These are phyloP conservation scores for Salix brachista DNA, from an alignment of 345 rosid genomes.

Conservation along the genomic window DNA sequence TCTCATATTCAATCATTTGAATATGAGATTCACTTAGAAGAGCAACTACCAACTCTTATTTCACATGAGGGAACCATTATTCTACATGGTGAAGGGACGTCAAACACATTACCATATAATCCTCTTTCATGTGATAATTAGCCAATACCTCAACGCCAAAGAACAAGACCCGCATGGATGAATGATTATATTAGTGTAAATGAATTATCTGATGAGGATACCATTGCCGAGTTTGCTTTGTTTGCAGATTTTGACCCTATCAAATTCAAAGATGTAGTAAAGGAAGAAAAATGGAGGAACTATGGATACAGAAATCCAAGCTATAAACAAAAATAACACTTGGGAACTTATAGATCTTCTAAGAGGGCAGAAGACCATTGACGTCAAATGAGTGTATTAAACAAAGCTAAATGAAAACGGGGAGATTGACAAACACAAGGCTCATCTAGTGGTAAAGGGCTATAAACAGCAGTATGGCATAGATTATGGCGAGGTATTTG, in stretches of 20 bases:
- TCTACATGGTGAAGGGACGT: background rate
- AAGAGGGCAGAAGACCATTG: background rate
- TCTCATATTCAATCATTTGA: too few relatives aligned
- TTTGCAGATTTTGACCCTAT: background rate
- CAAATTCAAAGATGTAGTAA: background rate
- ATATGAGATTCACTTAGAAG: too few relatives aligned
- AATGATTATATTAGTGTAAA: background rate
- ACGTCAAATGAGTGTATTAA: too few relatives aligned
- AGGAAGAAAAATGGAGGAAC: background rate
- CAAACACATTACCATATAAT: too few relatives aligned
- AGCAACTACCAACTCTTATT: background rate
- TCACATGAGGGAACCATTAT: background rate
- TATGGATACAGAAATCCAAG: background rate
- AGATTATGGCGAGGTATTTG: too few relatives aligned
- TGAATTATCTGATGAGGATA: background rate
- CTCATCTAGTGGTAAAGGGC: too few relatives aligned
- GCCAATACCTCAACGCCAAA: background rate
- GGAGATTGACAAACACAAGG: too few relatives aligned
- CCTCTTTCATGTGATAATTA: too few relatives aligned
- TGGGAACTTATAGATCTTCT: background rate
- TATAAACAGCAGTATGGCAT: too few relatives aligned
- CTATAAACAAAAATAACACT: background rate
- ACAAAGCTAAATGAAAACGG: too few relatives aligned
- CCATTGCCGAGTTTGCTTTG: background rate
- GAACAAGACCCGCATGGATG: background rate